A percentile compares a stretch with the other conserved stretches of the same genome.
Evolutionary conservation across 192 early-diverging fungal genomes (phyloP).

Genomic region (Backusella westeae): DNA sequence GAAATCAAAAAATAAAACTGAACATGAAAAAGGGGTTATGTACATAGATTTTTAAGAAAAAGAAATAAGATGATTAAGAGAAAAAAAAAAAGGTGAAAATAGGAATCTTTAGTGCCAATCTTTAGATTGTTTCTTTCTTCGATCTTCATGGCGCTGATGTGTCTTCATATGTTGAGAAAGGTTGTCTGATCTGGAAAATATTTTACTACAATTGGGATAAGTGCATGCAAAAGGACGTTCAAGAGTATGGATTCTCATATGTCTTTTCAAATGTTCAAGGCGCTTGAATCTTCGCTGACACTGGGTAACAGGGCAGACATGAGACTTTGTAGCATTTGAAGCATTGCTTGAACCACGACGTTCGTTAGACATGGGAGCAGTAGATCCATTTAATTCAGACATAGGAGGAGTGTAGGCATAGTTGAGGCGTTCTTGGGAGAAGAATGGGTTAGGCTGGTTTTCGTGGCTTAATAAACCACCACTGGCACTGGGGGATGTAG

Average conservation of each 20-base stretch:
- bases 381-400: neutral
- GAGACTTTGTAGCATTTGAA: constrained; percentile 18
- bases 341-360: neutral
- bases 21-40: neutral
- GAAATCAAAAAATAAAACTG: neutral
- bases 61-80: neutral
- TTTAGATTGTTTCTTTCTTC: constrained; percentile 5
- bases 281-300: constrained; percentile 69
- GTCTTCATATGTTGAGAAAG: constrained; percentile 58
- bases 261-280: constrained; percentile 74
- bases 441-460: neutral
- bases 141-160: constrained; percentile 25
- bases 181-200: constrained; percentile 64
- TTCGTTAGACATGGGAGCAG: neutral
- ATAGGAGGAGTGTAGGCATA: neutral
- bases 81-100: neutral
- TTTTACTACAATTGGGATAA: constrained; percentile 48
- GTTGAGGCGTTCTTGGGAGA: neutral
- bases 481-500: neutral
- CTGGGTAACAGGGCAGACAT: constrained; percentile 28
- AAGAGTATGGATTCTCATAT: constrained; percentile 67
- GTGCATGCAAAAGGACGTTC: constrained; percentile 63
- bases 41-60: neutral
- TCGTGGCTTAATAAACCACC: neutral
- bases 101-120: neutral